Base-by-base conservation (phyloP, 805 yeast genomes). In the Candida nitratophila region DNA sequence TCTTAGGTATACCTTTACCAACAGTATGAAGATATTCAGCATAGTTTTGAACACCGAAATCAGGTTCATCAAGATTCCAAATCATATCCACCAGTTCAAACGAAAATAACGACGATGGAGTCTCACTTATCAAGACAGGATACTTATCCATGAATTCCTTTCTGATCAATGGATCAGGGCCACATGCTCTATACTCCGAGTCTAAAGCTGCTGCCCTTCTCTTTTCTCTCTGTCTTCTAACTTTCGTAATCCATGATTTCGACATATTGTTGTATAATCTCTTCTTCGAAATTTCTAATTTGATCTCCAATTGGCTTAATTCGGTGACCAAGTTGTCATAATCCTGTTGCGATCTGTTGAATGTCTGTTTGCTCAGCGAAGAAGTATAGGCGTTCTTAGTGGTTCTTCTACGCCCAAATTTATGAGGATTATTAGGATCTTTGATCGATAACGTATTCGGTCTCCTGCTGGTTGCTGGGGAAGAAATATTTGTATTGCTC, bases 1-100 rank as follows among this genome's bases (percentile, higher is more conserved):
- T 66, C 39, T 61, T 69, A 0, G 88, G 87, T 46, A 79, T 77
- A 1, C 74, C 73, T 47, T 77, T 63, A 16, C 76, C 78, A 52
- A 65, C 57, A 7, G 59, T 47, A 44, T 59, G 58, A 31, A 73
- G 45, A 46, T 70, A 73, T 1, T 66, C 66, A 1, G 56, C 74
- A 27, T 86, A 64, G 8, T 75, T 65, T 1, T 69, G 69, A 10
- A 70, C 47, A 1, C 80, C 79, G 59, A 75, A 77, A 0, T 66
- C 53, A 0, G 90, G 86, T 37, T 70, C 66, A 27, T 64, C 66
- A 4, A 84, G 43, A 14, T 63, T 64, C 48, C 81, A 60, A 40
- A 73, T 72, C 17, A 80, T 57, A 37, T 74, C 72, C 43, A 69
- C 71, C 48, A 83, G 55, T 20, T 70, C 68, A 36, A 76, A 53